These are phyloP conservation scores for Candida pseudofarinosa DNA, from an alignment of 805 yeast species.

Conservation along the genomic window DNA sequence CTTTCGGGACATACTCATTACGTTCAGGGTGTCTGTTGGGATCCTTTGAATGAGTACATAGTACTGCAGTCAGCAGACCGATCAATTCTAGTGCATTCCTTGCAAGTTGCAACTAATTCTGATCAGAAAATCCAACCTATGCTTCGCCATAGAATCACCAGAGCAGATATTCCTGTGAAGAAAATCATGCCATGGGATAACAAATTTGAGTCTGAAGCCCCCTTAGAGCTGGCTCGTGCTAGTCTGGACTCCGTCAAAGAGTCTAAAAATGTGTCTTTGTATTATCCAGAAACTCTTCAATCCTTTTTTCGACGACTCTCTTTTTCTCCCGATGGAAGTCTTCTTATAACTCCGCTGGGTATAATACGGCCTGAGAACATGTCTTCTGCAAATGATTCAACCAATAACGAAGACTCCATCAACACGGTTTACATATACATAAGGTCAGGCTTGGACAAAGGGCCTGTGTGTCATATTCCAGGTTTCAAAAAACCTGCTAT, in stretches of 20 bases:
- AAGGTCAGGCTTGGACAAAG: conserved; percentile 58
- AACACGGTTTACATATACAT: conserved; percentile 81
- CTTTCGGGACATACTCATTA: conserved; percentile 78
- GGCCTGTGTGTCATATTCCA: conserved; percentile 78
- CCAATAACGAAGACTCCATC: conserved; percentile 30
- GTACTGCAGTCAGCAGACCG: conserved; percentile 92
- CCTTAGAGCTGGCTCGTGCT: conserved; percentile 22
- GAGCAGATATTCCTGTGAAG: conserved; percentile 6
- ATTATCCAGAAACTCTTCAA: conserved; percentile 83
- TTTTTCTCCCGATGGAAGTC: conserved; percentile 86
- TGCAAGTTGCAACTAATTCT: conserved; percentile 24
- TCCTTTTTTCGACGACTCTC: conserved; percentile 84
- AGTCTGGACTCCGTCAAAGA: neutral
- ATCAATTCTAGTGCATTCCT: conserved; percentile 64
- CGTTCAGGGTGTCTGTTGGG: conserved; percentile 97
- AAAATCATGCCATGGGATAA: conserved; percentile 4
- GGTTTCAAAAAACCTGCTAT: conserved; percentile 81
- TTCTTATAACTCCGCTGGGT: conserved; percentile 75
- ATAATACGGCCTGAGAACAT: conserved; percentile 32
- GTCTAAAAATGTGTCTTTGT: conserved; percentile 29
- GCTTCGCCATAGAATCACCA: conserved; percentile 4
- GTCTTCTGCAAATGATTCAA: conserved; percentile 5
- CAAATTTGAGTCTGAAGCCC: neutral
- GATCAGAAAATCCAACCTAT: conserved; percentile 11
- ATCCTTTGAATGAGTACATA: conserved; percentile 71